These are phyloP conservation scores for Elsinoe arachidis DNA, from an alignment of 2,329 filamentous ascomycete genomes.

Conservation along the genomic window DNA sequence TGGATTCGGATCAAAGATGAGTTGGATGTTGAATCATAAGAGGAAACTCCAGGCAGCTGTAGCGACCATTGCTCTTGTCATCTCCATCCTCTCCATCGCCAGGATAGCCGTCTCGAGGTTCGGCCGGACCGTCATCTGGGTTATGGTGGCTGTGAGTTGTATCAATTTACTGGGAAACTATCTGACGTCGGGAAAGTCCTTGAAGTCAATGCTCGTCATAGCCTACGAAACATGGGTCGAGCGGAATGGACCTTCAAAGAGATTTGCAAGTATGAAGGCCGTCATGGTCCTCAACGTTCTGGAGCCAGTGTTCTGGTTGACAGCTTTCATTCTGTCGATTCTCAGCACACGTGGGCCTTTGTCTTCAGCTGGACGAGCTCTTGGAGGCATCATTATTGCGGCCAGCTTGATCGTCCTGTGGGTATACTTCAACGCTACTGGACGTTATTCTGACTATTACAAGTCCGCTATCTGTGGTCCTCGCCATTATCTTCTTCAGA, in stretches of 20 bases:
- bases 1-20: neutral
- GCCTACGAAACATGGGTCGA: neutral
- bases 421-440: neutral
- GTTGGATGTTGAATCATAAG: neutral
- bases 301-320: neutral
- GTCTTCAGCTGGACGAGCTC: neutral
- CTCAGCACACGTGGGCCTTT: neutral
- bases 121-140: neutral
- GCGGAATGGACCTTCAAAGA: neutral
- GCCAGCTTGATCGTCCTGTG: neutral
- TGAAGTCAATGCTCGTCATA: neutral
- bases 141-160: neutral
- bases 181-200: neutral
- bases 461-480: neutral
- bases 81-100: neutral
- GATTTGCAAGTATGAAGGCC: neutral
- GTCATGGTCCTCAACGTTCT: neutral
- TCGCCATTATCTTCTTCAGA: neutral
- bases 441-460: neutral
- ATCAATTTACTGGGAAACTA: neutral
- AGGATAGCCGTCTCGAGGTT: neutral
- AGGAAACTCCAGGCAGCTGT: neutral
- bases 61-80: neutral
- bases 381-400: neutral
- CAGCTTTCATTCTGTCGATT: neutral